phyloP scores from a whole-genome alignment of 1,284 basidiomycete species.

The Microbotryum scabiosae region DNA sequence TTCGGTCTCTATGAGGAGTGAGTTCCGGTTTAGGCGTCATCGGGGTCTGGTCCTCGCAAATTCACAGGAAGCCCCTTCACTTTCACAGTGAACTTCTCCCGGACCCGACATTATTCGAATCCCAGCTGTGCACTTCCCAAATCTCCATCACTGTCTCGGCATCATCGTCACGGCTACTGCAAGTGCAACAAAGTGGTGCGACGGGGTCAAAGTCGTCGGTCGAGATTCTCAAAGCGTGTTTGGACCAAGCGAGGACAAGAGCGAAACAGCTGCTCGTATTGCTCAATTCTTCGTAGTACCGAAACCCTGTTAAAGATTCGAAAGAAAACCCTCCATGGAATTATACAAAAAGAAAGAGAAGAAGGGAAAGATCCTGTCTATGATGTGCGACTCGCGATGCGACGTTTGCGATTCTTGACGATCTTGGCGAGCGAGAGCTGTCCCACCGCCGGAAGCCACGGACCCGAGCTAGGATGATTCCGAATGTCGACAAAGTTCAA shows the following conservation, averaged over 20 bases:
- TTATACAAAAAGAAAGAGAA: no score
- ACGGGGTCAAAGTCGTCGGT: background rate
- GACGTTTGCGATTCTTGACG: constrained; percentile 7
- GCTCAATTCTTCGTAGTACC: no score
- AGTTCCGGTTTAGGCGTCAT: background rate
- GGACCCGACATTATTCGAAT: constrained; percentile 27
- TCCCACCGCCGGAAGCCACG: background rate
- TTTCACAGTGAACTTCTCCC: constrained; percentile 18
- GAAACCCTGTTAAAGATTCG: no score
- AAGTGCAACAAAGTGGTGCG: constrained; percentile 25
- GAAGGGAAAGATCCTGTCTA: no score
- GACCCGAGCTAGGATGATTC: constrained; percentile 8
- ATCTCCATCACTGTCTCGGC: constrained; percentile 13
- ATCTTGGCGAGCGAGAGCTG: constrained; percentile 14
- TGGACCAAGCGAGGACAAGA: constrained; percentile 16
- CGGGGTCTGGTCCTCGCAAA: background rate
- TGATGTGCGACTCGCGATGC: no score
- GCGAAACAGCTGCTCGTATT: constrained; percentile 9
- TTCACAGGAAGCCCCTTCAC: background rate
- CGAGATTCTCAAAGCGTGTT: constrained; percentile 14
- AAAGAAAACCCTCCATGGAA: no score
- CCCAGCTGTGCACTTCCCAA: constrained; percentile 19
- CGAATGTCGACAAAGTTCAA: background rate
- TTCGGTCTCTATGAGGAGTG: constrained; percentile 29
- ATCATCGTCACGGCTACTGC: constrained; percentile 1